phyloP scores from a whole-genome alignment of 495 filamentous ascomycete species.

The Penicillium flavigenum region DNA sequence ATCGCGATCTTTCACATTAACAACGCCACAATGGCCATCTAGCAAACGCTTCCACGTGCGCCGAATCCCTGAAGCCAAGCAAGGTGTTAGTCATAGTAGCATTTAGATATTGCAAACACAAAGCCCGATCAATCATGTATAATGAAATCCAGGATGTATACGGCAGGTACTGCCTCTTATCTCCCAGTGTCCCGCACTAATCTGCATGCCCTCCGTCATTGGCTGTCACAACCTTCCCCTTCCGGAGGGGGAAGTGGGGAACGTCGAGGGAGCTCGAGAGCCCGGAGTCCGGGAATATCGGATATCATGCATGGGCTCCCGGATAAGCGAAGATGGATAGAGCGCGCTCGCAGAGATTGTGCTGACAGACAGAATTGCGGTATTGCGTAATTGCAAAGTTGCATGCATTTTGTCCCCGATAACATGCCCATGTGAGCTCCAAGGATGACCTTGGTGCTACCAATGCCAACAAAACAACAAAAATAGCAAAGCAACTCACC shows the following conservation, averaged over 20 bases:
- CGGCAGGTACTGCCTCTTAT: neutral
- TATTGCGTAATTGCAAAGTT: neutral
- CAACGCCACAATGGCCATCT: slow-evolving; percentile 74
- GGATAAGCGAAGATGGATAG: neutral
- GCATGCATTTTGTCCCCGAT: neutral
- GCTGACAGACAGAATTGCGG: neutral
- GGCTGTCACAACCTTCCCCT: slow-evolving; percentile 32
- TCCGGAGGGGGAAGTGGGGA: slow-evolving; percentile 25
- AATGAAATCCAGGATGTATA: neutral
- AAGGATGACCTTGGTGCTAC: neutral
- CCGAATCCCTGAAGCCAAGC: slow-evolving; percentile 55
- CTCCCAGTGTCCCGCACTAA: slow-evolving; percentile 1
- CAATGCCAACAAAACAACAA: neutral
- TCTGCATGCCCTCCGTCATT: slow-evolving; percentile 22
- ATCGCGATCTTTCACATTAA: slow-evolving; percentile 61
- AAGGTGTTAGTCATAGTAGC: neutral
- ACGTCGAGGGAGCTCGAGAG: slow-evolving; percentile 7
- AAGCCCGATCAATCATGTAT: neutral
- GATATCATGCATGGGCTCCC: neutral
- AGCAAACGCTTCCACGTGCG: slow-evolving; percentile 80
- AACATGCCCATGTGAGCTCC: neutral
- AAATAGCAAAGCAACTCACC: slow-evolving; percentile 46
- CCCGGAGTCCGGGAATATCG: slow-evolving; percentile 16
- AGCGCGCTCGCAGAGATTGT: neutral
- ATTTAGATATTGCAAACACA: neutral